Base-by-base conservation (phyloP, 495 filamentous ascomycete species). In the Aspergillus coremiiformis region DNA sequence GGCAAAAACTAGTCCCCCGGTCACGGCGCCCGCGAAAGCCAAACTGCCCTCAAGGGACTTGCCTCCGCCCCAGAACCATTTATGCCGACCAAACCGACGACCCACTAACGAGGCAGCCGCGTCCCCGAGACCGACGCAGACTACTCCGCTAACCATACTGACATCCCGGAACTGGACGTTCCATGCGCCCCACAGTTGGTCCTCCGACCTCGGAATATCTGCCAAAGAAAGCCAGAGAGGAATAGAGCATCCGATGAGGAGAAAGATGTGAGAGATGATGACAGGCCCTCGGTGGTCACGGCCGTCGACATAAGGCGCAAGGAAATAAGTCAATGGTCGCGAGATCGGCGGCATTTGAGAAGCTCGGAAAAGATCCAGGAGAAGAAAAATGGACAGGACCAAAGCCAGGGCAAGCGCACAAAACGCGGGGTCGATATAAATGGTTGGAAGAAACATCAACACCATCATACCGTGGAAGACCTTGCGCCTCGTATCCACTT, bases 401-500 rank as follows among this genome's bases (percentile, higher is more conserved):
- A 95, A 68, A 0, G 74, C 74, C 39, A 97, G 70, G 1, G 89
- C 87, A 6, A 98, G 77, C 0, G 88, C 80, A 41, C 82, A 80
- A 62, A 90, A 97, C 15, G 81, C 66, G 7, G 93, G 94, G 65
- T 97, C 94, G 54, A 96, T 66, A 61, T 84, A 94, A 2, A 83
- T 84, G 1, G 87, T 80, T 10, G 93, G 89, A 3, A 96, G 77
- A 54, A 99, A 86, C 88, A 99, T 95, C 37, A 82, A 78, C 30
- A 97, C 90, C 82, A 96, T 96, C 82, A 90, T 95, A 55, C 92
- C 93, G 66, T 99, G 93, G 68, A 99, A 99, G 9, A 99, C 86
- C 68, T 99, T 99, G 32, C 93, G 82, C n/a, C 93, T 80, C 3
- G 93, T 99, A 68, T 99, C 94, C 30, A 97, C 90, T 69, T 96